phyloP scores from a whole-genome alignment of 306 rosid genomes.

The Alnus rubra region DNA sequence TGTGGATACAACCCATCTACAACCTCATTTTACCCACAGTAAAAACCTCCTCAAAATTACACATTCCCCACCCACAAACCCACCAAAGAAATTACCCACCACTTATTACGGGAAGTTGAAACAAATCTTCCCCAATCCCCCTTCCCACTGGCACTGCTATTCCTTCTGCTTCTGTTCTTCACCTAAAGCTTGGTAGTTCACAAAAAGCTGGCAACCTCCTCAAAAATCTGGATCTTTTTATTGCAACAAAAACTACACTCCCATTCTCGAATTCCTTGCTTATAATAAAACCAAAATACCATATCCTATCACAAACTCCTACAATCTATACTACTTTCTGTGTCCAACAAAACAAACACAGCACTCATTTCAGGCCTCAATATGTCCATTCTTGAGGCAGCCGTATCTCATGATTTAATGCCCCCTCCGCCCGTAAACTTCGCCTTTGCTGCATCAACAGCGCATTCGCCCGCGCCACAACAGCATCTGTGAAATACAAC shows the following conservation, averaged over 20 bases:
- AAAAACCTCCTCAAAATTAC: background rate
- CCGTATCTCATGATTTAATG: constrained; percentile 50
- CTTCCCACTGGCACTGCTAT: background rate
- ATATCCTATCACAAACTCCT: constrained; percentile 25
- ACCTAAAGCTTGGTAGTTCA: constrained; percentile 33
- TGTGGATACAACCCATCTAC: background rate
- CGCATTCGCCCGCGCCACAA: constrained; percentile 50
- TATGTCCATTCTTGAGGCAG: constrained; percentile 91
- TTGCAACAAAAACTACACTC: constrained; percentile 40
- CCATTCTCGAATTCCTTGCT: constrained; percentile 41
- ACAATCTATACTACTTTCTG: constrained; percentile 21
- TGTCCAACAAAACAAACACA: background rate
- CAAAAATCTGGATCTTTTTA: constrained; percentile 51
- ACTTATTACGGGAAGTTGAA: constrained; percentile 36
- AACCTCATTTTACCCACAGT: background rate
- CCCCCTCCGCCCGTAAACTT: constrained; percentile 42
- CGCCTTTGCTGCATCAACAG: constrained; percentile 46
- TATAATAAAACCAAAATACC: constrained; percentile 35
- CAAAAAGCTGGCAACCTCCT: constrained; percentile 43
- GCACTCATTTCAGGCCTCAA: constrained; percentile 32
- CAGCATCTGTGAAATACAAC: constrained; percentile 38
- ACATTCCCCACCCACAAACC: constrained; percentile 27
- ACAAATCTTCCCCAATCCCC: constrained; percentile 11
- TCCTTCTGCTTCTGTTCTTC: constrained; percentile 22
- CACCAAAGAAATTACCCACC: constrained; percentile 31